Base-by-base conservation (phyloP, 805 yeast genomes). In the Candida broadrunensis region DNA sequence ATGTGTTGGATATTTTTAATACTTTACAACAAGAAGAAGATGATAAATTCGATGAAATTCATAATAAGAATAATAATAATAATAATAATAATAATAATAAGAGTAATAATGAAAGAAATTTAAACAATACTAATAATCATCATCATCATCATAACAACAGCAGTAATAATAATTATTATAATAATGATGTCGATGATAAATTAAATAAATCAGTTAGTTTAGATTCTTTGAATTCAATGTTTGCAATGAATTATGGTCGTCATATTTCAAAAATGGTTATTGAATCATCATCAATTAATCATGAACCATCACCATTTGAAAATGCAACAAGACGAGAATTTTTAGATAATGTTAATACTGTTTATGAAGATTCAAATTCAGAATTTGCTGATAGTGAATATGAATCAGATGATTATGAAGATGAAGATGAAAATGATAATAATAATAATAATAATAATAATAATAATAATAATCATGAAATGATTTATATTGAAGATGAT, bases 191-290 rank as follows among this genome's bases (percentile, higher is more conserved):
- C 4, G 46, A 36, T 9, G 50, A 41, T 34, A 44, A 42, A 24
- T 47, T 67, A 26, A 50, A 49, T 33, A 68, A 66, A 40, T 57
- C 67, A 1, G 38, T 48, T 16, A 64, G 72, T 37, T 52, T 67
- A 36, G 75, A 70, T 43, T 64, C 72, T 4, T 59, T 70, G 44
- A 64, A 63, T 44, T 65, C 72, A 5, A 51, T 69, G 58, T 67
- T 65, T 52, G 58, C 64, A 29, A 56, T 58, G 54, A 56, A 52
- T 38, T 66, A 65, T 41, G 72, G 71, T 14, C 55, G 59, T 31
- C 74, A 68, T 42, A 56, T 70, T 11, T 68, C 73, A 13, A 60
- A 63, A 42, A 70, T 70, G 73, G 65, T 65, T 4, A 46, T 45
- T 29, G 27, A 15, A 13, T 33, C 39, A 8, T 30, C 21, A 5